Evolutionary conservation across 2,329 filamentous ascomycete genomes (phyloP), one percentile per base, ranked within the genome.

Genomic region (Monilinia laxa): DNA sequence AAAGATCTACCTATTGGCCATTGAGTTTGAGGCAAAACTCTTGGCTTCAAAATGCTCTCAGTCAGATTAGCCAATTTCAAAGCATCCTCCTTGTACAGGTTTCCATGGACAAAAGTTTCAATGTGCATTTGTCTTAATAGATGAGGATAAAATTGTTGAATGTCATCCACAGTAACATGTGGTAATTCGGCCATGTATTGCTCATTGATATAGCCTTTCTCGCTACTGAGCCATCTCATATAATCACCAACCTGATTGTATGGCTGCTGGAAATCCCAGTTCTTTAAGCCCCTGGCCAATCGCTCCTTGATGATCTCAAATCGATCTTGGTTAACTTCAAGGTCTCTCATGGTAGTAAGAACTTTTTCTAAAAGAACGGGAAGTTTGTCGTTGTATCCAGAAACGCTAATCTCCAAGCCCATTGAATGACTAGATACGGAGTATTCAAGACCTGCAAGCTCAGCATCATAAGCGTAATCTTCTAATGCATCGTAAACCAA

Each of bases 371-470:
- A 79, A 31, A 99, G 84, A 0, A 97, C 92, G 0, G 90, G 83
- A 74, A 99, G 87, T 81, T 99, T 99, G 78, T 99, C 95, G 73
- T 97, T 99, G 80, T 98, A 99, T 0, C 95, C 95, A 38, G 87
- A 89, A 4, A 98, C 85, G 18, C 90, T 87, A 52, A 98, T 81
- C 67, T 91, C 88, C 40, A 98, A 77, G 0, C 93, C 93, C 42
- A 87, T 85, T 4, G 85, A 83, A 74, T 91, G 90, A 35, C 90
- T 84, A 4, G 83, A 82, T n/a, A 98, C 85, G 51, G 85, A 87
- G 76, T 98, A 98, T 68, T 91, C 86, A 55, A 99, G 79, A 0
- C 95, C 95, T 10, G 95, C 92, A 68, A 99, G 85, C 75, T 98
- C 93, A 0, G 95, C 95, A 77, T 97, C 94, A 74, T 99, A 99